Conservation (phyloP, 2,329 filamentous ascomycete species). For the Trichoderma breve region DNA sequence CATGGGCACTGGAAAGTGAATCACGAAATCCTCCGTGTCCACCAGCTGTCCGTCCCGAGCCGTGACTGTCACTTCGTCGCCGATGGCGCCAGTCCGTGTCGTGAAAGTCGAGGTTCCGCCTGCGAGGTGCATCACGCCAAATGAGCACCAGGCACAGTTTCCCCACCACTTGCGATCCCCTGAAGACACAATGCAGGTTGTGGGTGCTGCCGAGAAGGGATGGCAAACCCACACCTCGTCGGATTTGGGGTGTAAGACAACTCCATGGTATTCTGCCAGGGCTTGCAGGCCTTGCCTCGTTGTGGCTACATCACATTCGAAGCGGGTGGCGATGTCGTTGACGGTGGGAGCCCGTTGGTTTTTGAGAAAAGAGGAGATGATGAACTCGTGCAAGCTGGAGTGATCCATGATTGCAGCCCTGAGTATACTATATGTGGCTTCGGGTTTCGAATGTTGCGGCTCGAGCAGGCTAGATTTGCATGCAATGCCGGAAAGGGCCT, state of each 20-base stretch:
- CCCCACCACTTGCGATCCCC: not conserved
- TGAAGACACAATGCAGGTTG: not conserved
- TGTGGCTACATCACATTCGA: not conserved
- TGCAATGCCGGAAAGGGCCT: not conserved
- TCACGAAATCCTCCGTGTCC: not conserved
- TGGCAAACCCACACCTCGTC: conserved; percentile 2
- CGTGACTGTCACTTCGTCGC: not conserved
- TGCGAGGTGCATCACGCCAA: not conserved
- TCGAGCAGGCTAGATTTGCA: not conserved
- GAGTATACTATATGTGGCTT: not conserved
- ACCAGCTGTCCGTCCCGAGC: not conserved
- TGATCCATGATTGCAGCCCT: not conserved
- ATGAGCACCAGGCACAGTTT: not conserved
- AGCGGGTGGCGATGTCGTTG: not conserved
- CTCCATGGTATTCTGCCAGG: not conserved
- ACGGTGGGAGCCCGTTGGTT: not conserved
- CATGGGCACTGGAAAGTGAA: not conserved
- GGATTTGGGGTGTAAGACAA: not conserved
- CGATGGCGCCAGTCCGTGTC: not conserved
- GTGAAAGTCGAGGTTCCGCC: not conserved
- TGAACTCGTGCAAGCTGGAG: not conserved
- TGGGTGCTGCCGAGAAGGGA: not conserved
- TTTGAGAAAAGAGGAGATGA: not conserved
- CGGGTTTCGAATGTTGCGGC: not conserved
- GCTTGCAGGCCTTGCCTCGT: not conserved